These are phyloP conservation scores for Rhizoctonia solani DNA, from an alignment of 1,284 basidiomycete genomes.

Conservation along the genomic window DNA sequence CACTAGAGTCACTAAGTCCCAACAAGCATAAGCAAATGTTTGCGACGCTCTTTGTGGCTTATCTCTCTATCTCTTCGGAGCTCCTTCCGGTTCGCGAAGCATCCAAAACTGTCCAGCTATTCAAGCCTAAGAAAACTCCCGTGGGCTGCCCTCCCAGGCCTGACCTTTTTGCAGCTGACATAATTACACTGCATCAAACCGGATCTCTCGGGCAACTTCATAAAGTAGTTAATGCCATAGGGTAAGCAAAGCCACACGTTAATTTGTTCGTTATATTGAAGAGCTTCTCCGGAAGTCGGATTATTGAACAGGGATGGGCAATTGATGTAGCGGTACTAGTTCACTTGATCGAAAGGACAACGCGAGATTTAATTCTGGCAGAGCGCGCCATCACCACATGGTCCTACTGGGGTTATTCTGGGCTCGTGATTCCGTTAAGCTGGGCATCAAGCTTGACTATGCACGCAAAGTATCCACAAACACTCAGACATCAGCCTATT, in stretches of 20 bases:
- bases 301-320: background rate
- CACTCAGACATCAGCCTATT: background rate
- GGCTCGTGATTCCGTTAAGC: slow-evolving; percentile 3
- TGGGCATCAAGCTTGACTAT: slow-evolving; percentile 4
- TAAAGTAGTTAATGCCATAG: no score
- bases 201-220: background rate
- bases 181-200: background rate
- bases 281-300: background rate
- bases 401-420: slow-evolving; percentile 7
- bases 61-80: background rate
- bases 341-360: background rate
- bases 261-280: no score
- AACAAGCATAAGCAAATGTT: background rate
- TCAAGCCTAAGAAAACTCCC: background rate
- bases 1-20: background rate
- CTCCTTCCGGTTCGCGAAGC: background rate
- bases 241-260: no score
- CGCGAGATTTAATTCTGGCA: slow-evolving; percentile 3
- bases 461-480: background rate
- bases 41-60: slow-evolving; percentile 1
- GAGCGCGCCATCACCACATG: background rate
- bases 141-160: no score
- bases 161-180: no score
- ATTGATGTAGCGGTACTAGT: slow-evolving; percentile 7
- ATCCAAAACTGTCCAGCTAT: background rate